Percentiles rank a stretch among this genome's conserved stretches.
Conservation (phyloP, 2,329 filamentous ascomycete species). For the Xenoacremonium recifei region DNA sequence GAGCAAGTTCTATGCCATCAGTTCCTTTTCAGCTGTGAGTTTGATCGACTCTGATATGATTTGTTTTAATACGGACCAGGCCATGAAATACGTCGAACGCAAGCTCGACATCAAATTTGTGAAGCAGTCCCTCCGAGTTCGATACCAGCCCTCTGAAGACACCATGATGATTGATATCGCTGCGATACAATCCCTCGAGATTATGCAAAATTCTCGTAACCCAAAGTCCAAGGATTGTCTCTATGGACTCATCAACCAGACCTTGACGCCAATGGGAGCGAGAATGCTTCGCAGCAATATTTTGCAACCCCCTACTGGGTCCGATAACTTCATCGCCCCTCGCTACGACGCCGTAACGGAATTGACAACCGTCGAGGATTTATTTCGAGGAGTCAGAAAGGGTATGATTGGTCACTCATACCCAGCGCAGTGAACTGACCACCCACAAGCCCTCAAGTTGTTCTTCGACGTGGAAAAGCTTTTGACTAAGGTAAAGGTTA, state of each 20-base stretch:
- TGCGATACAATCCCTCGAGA: constrained; percentile 81
- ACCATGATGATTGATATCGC: constrained; percentile 95
- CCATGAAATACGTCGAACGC: constrained; percentile 76
- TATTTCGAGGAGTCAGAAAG: constrained; percentile 75
- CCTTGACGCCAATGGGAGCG: constrained; percentile 82
- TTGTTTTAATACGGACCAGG: constrained; percentile 45
- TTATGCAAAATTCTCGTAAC: constrained; percentile 83
- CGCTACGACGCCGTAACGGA: constrained; percentile 85
- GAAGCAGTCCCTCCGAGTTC: constrained; percentile 78
- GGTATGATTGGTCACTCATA: constrained; percentile 39
- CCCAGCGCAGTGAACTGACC: constrained; percentile 13
- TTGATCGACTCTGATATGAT: background rate
- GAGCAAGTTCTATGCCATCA: constrained; percentile 84
- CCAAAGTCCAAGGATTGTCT: constrained; percentile 78
- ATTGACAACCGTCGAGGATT: constrained; percentile 75
- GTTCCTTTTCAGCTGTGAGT: constrained; percentile 80
- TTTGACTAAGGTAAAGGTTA: constrained; percentile 62
- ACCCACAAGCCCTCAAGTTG: constrained; percentile 59
- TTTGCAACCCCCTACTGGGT: constrained; percentile 77
- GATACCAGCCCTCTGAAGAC: constrained; percentile 83
- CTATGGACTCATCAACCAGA: constrained; percentile 83
- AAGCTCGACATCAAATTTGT: constrained; percentile 68
- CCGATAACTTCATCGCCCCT: constrained; percentile 62
- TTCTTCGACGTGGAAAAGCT: constrained; percentile 80
- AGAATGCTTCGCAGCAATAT: constrained; percentile 83